Conservation (phyloP, 129 eudicot species). For the Smallanthus sonchifolius region DNA sequence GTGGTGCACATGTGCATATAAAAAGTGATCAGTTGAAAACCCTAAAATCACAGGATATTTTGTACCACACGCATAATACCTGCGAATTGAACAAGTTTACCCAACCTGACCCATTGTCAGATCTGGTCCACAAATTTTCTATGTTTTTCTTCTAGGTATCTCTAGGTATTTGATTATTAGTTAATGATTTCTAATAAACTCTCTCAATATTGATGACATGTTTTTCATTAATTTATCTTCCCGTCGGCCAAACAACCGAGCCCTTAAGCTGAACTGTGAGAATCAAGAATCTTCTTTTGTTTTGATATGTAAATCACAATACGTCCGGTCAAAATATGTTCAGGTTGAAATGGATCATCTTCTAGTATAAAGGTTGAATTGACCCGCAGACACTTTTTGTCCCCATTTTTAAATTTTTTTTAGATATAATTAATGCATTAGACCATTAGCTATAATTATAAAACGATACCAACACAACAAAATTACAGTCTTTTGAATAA, state of each 20-base stretch:
- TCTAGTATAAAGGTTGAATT: not conserved
- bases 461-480: not conserved
- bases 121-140: not conserved
- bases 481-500: not conserved
- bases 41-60: not conserved
- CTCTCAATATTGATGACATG: not conserved
- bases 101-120: not conserved
- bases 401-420: not conserved
- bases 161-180: not conserved
- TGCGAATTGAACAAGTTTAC: too few relatives aligned
- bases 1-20: not conserved
- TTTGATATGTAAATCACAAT: constrained; percentile 3
- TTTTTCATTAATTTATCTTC: not conserved
- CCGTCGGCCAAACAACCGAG: too few relatives aligned
- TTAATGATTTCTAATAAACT: not conserved
- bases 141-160: not conserved
- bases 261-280: not conserved
- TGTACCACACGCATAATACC: not conserved
- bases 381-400: not conserved
- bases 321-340: not conserved
- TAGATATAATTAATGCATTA: not conserved
- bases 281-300: not conserved
- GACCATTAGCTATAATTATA: not conserved
- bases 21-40: not conserved
- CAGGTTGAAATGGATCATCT: not conserved